Base-by-base conservation (phyloP, 345 rosid genomes). In the Triadica sebifera region DNA sequence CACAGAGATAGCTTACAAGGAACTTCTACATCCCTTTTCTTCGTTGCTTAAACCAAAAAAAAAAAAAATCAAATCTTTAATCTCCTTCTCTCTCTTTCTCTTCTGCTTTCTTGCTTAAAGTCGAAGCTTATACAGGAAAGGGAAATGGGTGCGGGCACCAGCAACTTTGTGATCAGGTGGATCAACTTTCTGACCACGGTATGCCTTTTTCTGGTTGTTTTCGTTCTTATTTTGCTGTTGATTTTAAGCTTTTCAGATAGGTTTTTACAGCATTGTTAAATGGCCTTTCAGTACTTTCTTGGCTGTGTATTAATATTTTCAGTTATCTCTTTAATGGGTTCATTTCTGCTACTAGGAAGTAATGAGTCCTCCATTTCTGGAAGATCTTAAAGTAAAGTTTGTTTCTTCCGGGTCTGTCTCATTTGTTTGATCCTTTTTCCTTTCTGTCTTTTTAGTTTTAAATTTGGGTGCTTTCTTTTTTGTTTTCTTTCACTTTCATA, bases 181-280 rank as follows among this genome's bases (percentile, higher is more conserved):
- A 87, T 92, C 79, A 94, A 94, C 83, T 90, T 94, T 69, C 87
- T 92, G 80, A 92, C 95, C 46, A 90, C 89, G 96, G 98, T 94
- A 83, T 71, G 81, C 69, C 69, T 63, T 59, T n/a, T 43, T 43
- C 24, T 3, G 37, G 13, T 52, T 74, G 41, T 2, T 50, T 47
- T 9, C 22, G 5, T 55, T 65, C 55, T 70, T 37, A 55, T 72
- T 51, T 47, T 43, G 4, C 17, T 37, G 5, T 13, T 63, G n/a
- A 43, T n/a, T 11, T 43, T 6, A 43, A 43, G 47, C 47, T 43
- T 43, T 43, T 4, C 47, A 43, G 47, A 8, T 43, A 43, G 9
- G 5, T 43, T 43, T 43, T 6, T 43, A 10, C 47, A 6, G 47
- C 47, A 43, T 43, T 43, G 47, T 43, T 1, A 43, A 43, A 43